These are phyloP conservation scores for Metarhizium album DNA, from an alignment of 2,329 filamentous ascomycete genomes.

Conservation along the genomic window DNA sequence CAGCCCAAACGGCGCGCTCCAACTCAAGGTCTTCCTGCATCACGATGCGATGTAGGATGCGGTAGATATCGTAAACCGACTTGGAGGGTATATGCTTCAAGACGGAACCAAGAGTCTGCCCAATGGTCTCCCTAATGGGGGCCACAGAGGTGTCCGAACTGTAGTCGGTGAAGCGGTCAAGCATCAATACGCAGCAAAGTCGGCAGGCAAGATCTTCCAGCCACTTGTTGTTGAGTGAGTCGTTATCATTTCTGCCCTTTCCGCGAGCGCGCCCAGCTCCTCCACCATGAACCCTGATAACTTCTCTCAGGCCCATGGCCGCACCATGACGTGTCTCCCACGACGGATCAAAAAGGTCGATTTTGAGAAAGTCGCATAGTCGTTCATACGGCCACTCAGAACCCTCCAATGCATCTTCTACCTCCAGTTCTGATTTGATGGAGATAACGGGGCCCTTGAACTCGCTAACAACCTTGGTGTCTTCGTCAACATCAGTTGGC, in stretches of 20 bases:
- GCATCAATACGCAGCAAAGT: conserved; percentile 89
- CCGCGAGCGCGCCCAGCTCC: conserved; percentile 72
- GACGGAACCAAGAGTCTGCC: conserved; percentile 83
- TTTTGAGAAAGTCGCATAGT: conserved; percentile 83
- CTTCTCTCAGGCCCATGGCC: conserved; percentile 86
- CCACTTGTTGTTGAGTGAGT: conserved; percentile 71
- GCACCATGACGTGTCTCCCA: conserved; percentile 97
- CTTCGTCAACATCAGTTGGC: conserved; percentile 68
- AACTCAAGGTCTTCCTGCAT: conserved; percentile 77
- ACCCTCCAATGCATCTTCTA: conserved; percentile 65
- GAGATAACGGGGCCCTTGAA: conserved; percentile 78
- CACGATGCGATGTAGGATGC: conserved; percentile 76
- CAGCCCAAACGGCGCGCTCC: conserved; percentile 73
- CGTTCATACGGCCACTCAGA: conserved; percentile 90
- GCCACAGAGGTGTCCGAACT: conserved; percentile 95
- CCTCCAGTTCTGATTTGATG: conserved; percentile 78
- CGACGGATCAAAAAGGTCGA: conserved; percentile 84
- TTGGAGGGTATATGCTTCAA: conserved; percentile 70
- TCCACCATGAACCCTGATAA: conserved; percentile 80
- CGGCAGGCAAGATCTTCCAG: conserved; percentile 92
- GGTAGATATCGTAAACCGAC: conserved; percentile 78
- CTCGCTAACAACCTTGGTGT: conserved; percentile 84
- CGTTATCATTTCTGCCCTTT: conserved; percentile 64
- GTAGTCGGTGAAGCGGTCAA: conserved; percentile 95
- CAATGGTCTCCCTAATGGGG: conserved; percentile 88